Evolutionary conservation across 2,329 filamentous ascomycete genomes (phyloP), one percentile per base, ranked within the genome.

Genomic region (Pseudocercospora fijiensis): DNA sequence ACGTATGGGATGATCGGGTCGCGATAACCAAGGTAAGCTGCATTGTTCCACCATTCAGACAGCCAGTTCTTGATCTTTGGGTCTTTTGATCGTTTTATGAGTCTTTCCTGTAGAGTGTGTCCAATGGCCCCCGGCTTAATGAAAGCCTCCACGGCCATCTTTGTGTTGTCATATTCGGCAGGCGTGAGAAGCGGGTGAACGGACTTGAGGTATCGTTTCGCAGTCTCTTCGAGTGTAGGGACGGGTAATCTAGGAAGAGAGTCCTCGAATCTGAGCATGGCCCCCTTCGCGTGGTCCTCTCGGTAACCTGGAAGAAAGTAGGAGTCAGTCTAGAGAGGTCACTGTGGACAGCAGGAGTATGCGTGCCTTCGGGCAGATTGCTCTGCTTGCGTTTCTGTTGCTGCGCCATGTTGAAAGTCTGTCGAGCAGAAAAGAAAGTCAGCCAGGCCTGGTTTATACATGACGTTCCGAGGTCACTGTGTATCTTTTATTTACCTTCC

Each of bases 1-100:
- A 99, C 95, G 76, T 98, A 99, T 66, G 95, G 95, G 18, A 98
- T 91, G 53, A 99, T 91, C 2, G 95, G 95, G 77, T 98, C 95
- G 70, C 94, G 90, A 82, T 98, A 98, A 69, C 81, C 85, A 69
- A 99, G 87, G 80, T 99, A 99, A 63, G 95, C 95, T 4, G 88
- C 87, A 59, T 96, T 87, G 78, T 99, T 98, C 95, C 95, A 99
- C 95, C 95, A 99, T 72, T 99, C 94, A 71, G 90, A 88, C 62
- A 99, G 84, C 95, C 95, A 99, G 81, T 98, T 99, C 81, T 90
- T 92, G 76, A 85, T 81, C 67, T 90, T 88, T 57, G 93, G 89
- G 70, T 96, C 87, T 71, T 92, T 90, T 66, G 90, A 86, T 67
- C 88, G 87, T 63, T 90, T 91, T 58, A 94, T 73, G 69, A 99